Conservation (phyloP, 1,284 basidiomycete species). For the Puccinia horiana region DNA sequence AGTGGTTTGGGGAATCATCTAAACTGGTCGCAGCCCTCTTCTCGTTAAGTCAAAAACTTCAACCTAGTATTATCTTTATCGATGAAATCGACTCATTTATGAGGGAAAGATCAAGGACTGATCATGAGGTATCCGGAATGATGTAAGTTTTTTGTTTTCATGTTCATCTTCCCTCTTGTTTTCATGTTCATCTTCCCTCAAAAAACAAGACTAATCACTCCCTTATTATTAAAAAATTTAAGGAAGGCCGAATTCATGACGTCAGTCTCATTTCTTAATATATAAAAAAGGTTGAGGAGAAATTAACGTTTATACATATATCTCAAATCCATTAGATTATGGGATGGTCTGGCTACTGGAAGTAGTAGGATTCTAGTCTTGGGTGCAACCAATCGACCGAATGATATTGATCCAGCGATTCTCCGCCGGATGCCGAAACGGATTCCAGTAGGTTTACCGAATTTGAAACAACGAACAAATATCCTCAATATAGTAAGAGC, state of each 20-base stretch:
- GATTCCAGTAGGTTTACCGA: slow-evolving; percentile 85
- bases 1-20: slow-evolving; percentile 98
- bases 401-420: slow-evolving; percentile 93
- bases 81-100: slow-evolving; percentile 87
- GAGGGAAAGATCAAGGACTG: slow-evolving; percentile 77
- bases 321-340: slow-evolving; percentile 66
- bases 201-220: neutral
- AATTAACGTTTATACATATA: neutral
- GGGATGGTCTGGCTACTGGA: slow-evolving; percentile 92
- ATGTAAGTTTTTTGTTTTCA: slow-evolving; percentile 62
- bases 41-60: slow-evolving; percentile 72
- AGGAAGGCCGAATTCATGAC: slow-evolving; percentile 98
- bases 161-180: neutral
- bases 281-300: neutral
- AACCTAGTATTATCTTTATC: slow-evolving; percentile 77
- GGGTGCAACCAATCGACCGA: slow-evolving; percentile 92
- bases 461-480: slow-evolving; percentile 76
- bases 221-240: neutral
- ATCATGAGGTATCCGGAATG: slow-evolving; percentile 98
- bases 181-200: neutral
- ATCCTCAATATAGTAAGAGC: slow-evolving; percentile 77
- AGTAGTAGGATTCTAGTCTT: slow-evolving; percentile 79
- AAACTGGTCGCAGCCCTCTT: slow-evolving; percentile 84
- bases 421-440: slow-evolving; percentile 95
- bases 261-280: slow-evolving; percentile 61